These are phyloP conservation scores for Vitis labrusca DNA, from an alignment of 164 flowering plant genomes.

Conservation along the genomic window DNA sequence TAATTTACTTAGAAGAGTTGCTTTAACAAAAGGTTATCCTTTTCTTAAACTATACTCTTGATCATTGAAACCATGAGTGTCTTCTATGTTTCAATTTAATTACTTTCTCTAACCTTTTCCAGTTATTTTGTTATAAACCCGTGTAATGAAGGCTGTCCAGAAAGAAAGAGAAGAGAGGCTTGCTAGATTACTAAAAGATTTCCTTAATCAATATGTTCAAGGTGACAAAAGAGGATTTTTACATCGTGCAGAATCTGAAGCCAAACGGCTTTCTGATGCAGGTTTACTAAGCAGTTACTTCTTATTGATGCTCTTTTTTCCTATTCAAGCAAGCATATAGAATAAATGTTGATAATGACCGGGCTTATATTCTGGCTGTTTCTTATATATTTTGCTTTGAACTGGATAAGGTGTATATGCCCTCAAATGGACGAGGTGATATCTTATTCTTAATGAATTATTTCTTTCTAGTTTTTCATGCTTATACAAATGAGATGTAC, in stretches of 20 bases:
- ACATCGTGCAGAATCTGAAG: slow-evolving; percentile 69
- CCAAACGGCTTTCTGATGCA: slow-evolving; percentile 67
- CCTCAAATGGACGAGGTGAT: no score
- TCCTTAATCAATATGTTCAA: slow-evolving; percentile 69
- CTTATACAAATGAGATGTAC: no score
- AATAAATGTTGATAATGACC: no score
- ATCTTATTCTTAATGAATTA: no score
- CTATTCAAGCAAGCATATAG: not conserved
- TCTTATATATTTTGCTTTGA: no score
- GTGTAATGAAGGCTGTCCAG: slow-evolving; percentile 65
- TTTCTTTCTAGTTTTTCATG: no score
- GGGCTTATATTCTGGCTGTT: no score
- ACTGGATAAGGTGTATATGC: no score
- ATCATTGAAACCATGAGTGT: no score
- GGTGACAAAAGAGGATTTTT: slow-evolving; percentile 75
- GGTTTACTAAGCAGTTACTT: slow-evolving; percentile 29
- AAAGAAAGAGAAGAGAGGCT: slow-evolving; percentile 91
- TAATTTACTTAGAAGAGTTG: not conserved
- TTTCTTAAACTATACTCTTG: no score
- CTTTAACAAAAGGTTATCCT: not conserved
- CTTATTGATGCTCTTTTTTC: slow-evolving; percentile 1
- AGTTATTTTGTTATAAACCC: not conserved
- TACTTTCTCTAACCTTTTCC: not conserved
- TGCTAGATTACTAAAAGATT: slow-evolving; percentile 54
- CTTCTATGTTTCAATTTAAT: no score